Conservation (phyloP, 441 rosid species). For the Gossypium laxum region DNA sequence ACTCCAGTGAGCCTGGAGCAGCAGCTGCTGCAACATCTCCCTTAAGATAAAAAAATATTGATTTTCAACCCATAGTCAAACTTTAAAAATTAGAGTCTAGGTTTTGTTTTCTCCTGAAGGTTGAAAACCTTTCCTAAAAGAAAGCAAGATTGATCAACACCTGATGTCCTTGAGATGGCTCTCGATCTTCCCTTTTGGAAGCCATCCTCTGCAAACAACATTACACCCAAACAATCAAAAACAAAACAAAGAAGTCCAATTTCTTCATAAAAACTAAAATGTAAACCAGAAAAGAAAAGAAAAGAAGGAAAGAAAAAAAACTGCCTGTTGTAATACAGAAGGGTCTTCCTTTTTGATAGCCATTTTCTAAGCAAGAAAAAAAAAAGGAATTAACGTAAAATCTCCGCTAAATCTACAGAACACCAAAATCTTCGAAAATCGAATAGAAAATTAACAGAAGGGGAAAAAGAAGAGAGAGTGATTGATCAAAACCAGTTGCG, state of each 20-base stretch:
- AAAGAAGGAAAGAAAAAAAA: not conserved
- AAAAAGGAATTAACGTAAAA: not conserved
- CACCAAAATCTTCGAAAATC: not conserved
- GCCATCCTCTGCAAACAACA: not conserved
- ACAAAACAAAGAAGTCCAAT: not conserved
- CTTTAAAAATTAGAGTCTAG: slow-evolving; percentile 1
- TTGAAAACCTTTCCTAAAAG: not conserved
- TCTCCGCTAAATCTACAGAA: not conserved
- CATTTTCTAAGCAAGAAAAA: slow-evolving; percentile 16
- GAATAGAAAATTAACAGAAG: not conserved
- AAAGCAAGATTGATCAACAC: not conserved
- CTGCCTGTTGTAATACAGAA: slow-evolving; percentile 22
- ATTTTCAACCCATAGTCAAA: slow-evolving; percentile 5
- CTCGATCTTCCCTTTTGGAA: slow-evolving; percentile 10
- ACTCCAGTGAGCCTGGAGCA: slow-evolving; percentile 18
- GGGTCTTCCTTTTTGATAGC: slow-evolving; percentile 29
- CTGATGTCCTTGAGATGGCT: slow-evolving; percentile 4
- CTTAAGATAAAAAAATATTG: slow-evolving; percentile 11
- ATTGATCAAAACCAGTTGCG: slow-evolving; percentile 5
- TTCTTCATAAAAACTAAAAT: not conserved
- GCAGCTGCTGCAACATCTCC: slow-evolving; percentile 21
- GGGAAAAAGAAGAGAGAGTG: not conserved
- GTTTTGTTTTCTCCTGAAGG: not conserved
- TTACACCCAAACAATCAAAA: not conserved
- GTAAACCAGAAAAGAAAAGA: not conserved